Evolutionary conservation across 352 stramenopile genomes (phyloP), one percentile per base, ranked within the genome.

Genomic region (Phytopythium ostracodes): DNA sequence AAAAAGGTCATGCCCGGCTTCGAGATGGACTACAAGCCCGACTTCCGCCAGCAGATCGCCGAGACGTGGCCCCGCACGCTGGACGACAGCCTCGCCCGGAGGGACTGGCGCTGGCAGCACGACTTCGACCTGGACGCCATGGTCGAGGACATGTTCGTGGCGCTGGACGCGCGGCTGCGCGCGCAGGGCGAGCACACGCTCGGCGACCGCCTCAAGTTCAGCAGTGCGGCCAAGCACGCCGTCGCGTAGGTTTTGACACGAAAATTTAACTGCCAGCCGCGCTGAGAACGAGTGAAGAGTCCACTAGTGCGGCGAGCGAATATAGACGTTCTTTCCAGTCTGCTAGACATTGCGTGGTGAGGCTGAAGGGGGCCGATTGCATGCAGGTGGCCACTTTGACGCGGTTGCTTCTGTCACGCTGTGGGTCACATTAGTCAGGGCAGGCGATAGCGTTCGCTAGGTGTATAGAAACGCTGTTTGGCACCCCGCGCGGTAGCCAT

Each of bases 31-130:
- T 97, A 96, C 72, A 78, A 79, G 62, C 89, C 90, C 0, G 91
- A 97, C 67, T 97, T 95, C 66, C 79, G 91, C 46, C 91, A 98
- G 75, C 67, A 90, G 54, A 98, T 98, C 62, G 91, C 91, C 35
- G 86, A 96, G 65, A 96, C 91, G 18, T 98, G 91, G 91, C 91
- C 91, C 4, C 71, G 79, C 38, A 92, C 84, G 24, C 71, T 98
- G 7, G 88, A 98, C 62, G 88, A 97, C 65, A 79, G 66, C 38
- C 72, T 78, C 9, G 89, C 91, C 11, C 79, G 88, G 31, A 76
- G 81, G 58, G 89, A 98, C 63, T 97, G 91, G 91, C 66, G 72
- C 44, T 98, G 91, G 91, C 78, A 92, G 70, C 83, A 91, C 60
- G 78, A 96, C 65, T 97, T 89, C 63, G 86, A 96, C 50, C 69